A percentile compares a stretch with the other conserved stretches of the same genome.
Conservation (phyloP, 169 alveolate species). For the Cyclospora cayetanensis region DNA sequence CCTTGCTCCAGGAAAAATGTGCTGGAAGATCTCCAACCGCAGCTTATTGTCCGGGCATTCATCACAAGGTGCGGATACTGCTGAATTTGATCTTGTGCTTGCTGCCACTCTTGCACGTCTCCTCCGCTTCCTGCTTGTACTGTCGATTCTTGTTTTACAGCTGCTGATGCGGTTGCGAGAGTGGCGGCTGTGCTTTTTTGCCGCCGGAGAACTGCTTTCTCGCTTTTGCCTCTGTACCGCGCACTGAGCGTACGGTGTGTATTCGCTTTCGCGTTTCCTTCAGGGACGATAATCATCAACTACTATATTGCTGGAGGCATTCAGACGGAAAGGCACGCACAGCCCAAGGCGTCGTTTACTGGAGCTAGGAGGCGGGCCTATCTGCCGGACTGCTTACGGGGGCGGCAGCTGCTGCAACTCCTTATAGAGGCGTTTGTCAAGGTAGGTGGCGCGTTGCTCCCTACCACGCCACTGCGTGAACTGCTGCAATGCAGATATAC, state of each 20-base stretch:
- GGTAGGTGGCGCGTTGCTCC: not conserved
- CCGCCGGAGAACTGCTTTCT: not conserved
- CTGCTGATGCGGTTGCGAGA: not conserved
- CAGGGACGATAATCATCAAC: slow-evolving; percentile 63
- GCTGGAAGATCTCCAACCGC: slow-evolving; percentile 28
- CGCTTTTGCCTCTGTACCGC: not conserved
- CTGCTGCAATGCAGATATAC: too few species aligned
- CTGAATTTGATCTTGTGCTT: too few species aligned
- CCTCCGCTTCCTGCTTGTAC: too few species aligned
- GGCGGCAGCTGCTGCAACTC: slow-evolving; percentile 81
- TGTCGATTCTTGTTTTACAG: too few species aligned
- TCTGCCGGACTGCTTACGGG: slow-evolving; percentile 88
- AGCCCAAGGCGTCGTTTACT: slow-evolving; percentile 63
- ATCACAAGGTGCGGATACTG: slow-evolving; percentile 7
- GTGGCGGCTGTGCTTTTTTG: not conserved
- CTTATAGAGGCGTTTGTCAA: slow-evolving; percentile 85
- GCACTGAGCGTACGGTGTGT: not conserved
- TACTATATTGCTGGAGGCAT: slow-evolving; percentile 55
- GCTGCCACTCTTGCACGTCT: too few species aligned
- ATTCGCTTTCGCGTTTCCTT: not conserved
- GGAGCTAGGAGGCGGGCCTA: slow-evolving; percentile 89
- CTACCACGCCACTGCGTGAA: too few species aligned
- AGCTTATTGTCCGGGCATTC: slow-evolving; percentile 11
- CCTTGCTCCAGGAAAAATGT: not conserved
- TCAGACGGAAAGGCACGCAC: slow-evolving; percentile 67